phyloP scores from a whole-genome alignment of 2,329 filamentous ascomycete genomes.

The Neopestalotiopsis clavispora region DNA sequence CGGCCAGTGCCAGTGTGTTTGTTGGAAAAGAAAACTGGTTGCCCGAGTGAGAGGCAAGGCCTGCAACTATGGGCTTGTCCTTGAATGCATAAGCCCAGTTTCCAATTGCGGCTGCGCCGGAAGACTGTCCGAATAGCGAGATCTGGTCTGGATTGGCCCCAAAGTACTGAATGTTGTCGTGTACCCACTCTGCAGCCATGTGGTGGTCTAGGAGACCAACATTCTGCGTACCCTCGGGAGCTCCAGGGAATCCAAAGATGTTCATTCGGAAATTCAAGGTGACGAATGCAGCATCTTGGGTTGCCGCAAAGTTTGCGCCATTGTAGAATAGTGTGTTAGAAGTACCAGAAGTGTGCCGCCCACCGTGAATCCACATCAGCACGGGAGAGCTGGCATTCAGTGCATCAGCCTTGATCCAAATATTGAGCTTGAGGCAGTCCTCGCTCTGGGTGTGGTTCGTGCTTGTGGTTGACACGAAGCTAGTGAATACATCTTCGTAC shows the following conservation, averaged over 20 bases:
- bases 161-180: constrained; percentile 21
- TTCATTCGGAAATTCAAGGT: constrained; percentile 30
- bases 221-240: constrained; percentile 35
- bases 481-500: constrained; percentile 8
- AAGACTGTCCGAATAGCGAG: constrained; percentile 19
- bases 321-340: constrained; percentile 27
- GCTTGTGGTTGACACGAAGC: constrained; percentile 10
- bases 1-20: constrained; percentile 13
- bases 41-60: constrained; percentile 15
- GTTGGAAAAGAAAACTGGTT: constrained; percentile 17
- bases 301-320: constrained; percentile 25
- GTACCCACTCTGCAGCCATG: constrained; percentile 17
- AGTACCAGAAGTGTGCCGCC: constrained; percentile 24
- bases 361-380: constrained; percentile 25
- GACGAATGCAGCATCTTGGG: constrained; percentile 28
- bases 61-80: constrained; percentile 12
- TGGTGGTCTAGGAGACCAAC: constrained; percentile 34
- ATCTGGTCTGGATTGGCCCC: constrained; percentile 28
- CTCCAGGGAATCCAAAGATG: constrained; percentile 29
- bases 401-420: constrained; percentile 22
- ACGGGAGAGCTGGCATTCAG: constrained; percentile 22
- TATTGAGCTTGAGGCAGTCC: constrained; percentile 29
- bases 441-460: constrained; percentile 20
- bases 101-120: constrained; percentile 14
- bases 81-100: constrained; percentile 16